These are phyloP conservation scores for Nitzschia inconspicua DNA, from an alignment of 108 stramenopile species.

Conservation along the genomic window DNA sequence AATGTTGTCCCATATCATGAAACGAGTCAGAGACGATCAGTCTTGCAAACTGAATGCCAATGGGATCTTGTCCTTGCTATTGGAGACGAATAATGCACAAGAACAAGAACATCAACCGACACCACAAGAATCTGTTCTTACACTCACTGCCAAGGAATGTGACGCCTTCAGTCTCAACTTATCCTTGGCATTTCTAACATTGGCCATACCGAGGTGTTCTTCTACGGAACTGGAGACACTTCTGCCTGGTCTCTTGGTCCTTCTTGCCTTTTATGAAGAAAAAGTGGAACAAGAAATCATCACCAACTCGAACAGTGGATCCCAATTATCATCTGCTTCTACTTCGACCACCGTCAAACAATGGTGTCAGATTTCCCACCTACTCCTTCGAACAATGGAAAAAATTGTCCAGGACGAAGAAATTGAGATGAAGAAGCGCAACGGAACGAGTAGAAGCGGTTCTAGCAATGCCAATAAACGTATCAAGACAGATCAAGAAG, in stretches of 20 bases:
- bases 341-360: slow-evolving; percentile 25
- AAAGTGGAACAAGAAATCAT: background rate
- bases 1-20: slow-evolving; percentile 73
- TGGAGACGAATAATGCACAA: background rate
- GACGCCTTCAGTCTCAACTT: slow-evolving; percentile 78
- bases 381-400: slow-evolving; percentile 61
- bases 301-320: background rate
- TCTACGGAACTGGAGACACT: slow-evolving; percentile 22
- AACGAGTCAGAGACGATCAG: slow-evolving; percentile 61
- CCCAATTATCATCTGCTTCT: background rate
- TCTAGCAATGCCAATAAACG: slow-evolving; percentile 7
- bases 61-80: slow-evolving; percentile 49
- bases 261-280: slow-evolving; percentile 32
- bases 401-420: slow-evolving; percentile 25
- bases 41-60: slow-evolving; percentile 47
- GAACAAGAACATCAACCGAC: background rate
- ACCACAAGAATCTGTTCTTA: no score
- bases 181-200: slow-evolving; percentile 62
- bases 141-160: background rate
- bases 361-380: slow-evolving; percentile 63
- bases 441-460: background rate
- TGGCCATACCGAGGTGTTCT: slow-evolving; percentile 61
- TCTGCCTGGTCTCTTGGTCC: slow-evolving; percentile 55
- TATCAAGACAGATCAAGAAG: slow-evolving; percentile 2
- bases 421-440: background rate